Base-by-base conservation (phyloP, 148 eudicot species). In the Silene conica region DNA sequence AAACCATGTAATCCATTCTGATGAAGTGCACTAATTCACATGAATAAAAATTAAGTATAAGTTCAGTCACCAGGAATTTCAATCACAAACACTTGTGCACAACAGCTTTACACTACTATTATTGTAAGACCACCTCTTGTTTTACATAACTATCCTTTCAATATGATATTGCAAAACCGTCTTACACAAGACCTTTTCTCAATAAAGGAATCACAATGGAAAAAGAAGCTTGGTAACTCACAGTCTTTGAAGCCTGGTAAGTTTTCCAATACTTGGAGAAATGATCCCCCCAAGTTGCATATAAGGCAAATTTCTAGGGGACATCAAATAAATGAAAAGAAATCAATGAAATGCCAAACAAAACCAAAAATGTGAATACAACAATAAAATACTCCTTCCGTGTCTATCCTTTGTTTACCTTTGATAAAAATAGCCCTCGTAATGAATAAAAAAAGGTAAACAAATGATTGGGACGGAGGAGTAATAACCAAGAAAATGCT, bases 231-330 rank as follows among this genome's bases (percentile, higher is more conserved):
- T 43, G 52, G 19, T 19, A 28, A 88, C 98, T 90, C 81, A 95
- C 98, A 95, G 74, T 85, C 98, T 92, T 73, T 92, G 92, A 78
- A 95, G 89, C 61, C 79, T 83, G 72, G 74, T 77, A 55, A 95
- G 96, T 80, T 88, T 90, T 20, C 96, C 91, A 83, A 95, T 87
- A 83, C 89, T 87, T 71, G 97, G 92, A 82, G 97, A 91, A 72
- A 95, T 84, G 77, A 83, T 83, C 34, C 98, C 97, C 60, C 85
- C 90, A 78, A 95, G 87, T 75, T 95, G 88, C 96, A 88, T 87
- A 45, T 82, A 90, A n/a, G 98, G 98, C 56, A 95, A 67, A 76
- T 95, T 95, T 85, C 98, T 95, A 74, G 48, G 76, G 65, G 77
- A 55, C 67, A 72, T 67, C 80, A 75, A 77, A 38, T 80, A 21